Percentiles rank a stretch among this genome's conserved stretches.
Evolutionary conservation across 306 rosid genomes (phyloP).

Genomic region (Castanospermum australe): DNA sequence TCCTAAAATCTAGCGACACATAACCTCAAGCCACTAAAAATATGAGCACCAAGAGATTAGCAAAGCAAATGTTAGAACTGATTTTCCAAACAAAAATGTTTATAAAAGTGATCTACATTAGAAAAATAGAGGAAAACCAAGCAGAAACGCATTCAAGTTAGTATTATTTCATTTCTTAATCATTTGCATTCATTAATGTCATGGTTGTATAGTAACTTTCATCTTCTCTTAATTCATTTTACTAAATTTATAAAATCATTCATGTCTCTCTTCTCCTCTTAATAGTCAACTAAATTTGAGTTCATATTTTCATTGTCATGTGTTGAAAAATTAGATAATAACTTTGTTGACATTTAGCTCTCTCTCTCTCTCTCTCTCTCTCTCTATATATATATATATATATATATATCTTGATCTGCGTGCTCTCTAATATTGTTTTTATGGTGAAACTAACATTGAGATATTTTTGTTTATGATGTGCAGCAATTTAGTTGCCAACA

Average conservation of each 20-base stretch:
- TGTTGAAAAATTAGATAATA: neutral
- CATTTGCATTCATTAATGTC: neutral
- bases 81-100: neutral
- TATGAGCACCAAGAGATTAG: neutral
- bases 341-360: neutral
- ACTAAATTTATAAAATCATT: neutral
- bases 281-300: neutral
- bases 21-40: neutral
- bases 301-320: neutral
- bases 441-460: conserved; percentile 8
- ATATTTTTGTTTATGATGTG: conserved; percentile 17
- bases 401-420: neutral
- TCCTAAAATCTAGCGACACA: neutral
- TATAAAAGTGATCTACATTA: neutral
- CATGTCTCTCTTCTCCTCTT: neutral
- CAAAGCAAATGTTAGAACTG: neutral
- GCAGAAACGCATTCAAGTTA: neutral
- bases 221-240: neutral
- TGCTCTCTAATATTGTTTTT: neutral
- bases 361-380: too few species aligned
- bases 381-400: too few species aligned
- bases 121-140: neutral
- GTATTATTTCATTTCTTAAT: neutral
- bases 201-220: neutral
- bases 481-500: conserved; percentile 64